Base-by-base conservation (phyloP, 2,329 filamentous ascomycete species). In the Talaromyces sp. region DNA sequence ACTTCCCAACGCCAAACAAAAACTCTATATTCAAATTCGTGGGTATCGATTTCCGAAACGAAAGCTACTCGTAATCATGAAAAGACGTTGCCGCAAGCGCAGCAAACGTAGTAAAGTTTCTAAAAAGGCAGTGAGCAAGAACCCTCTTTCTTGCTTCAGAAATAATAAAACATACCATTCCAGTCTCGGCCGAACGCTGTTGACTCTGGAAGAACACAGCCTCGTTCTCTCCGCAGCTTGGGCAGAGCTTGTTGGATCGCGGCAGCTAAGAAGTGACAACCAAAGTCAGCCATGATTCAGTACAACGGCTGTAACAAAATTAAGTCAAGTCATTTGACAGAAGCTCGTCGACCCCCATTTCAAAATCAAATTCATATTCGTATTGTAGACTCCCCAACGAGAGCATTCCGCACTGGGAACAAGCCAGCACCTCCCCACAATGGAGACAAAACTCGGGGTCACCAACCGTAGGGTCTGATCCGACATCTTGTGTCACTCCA, bases 171-270 rank as follows among this genome's bases (percentile, higher is more conserved):
- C 89, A 82, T 78, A 97, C 94, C 94, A 99, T 99, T 80, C 94
- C 94, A 51, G 94, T 99, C 77, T 97, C 92, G 54, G 91, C 91
- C 67, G 89, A 96, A 77, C 94, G 89, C 80, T 97, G 92, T 75
- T 99, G 94, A 63, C 92, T 97, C 80, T 99, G 94, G 81, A 99
- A 99, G 80, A 96, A 99, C 62, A 99, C 95, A 52, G 92, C 92
- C 78, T 97, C 92, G 68, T 87, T 86, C 75, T 94, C 89, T 66
- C 85, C 83, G 81, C 95, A 99, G 67, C 82, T 84, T 57, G 92
- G 91, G 79, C 94, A 99, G 62, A 84, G 83, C 78, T 90, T 91
- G 74, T 91, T 90, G 69, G 91, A 88, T 70, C 92, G 88, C 65
- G 94, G 94, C 75, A 97, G 90, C 92, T 97, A 85, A 59, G 59